These are phyloP conservation scores for Beauveria brongniartii DNA, from an alignment of 2,329 filamentous ascomycete genomes.

Conservation along the genomic window DNA sequence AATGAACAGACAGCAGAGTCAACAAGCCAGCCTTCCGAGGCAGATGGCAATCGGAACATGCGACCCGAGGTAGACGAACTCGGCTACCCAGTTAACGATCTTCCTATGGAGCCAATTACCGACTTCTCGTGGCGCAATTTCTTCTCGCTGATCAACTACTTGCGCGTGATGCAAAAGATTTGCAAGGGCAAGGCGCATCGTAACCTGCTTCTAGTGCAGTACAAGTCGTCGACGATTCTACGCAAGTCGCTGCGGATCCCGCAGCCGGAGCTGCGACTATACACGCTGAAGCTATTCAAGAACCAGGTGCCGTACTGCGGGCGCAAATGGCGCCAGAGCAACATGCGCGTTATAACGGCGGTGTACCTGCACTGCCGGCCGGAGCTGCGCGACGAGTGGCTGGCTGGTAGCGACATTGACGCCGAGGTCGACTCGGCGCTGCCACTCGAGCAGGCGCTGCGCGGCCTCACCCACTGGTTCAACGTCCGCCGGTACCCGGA, in stretches of 20 bases:
- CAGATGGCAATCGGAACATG: conserved; percentile 21
- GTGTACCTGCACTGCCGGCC: conserved; percentile 91
- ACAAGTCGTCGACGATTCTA: conserved; percentile 88
- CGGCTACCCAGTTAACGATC: conserved; percentile 65
- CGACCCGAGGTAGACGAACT: conserved; percentile 74
- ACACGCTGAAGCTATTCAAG: conserved; percentile 97
- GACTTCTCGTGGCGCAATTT: conserved; percentile 91
- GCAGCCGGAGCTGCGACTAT: conserved; percentile 77
- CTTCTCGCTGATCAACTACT: conserved; percentile 89
- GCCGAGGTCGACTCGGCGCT: conserved; percentile 89
- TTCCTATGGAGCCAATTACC: conserved; percentile 71
- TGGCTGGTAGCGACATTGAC: conserved; percentile 84
- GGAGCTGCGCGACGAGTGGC: conserved; percentile 90
- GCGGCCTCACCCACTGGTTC: conserved; percentile 89
- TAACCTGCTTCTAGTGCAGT: conserved; percentile 86
- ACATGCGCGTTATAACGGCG: conserved; percentile 97
- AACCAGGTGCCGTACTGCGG: conserved; percentile 97
- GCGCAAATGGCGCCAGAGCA: conserved; percentile 93
- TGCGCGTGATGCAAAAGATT: conserved; percentile 95
- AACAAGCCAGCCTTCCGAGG: conserved; percentile 18
- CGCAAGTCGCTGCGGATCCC: conserved; percentile 88
- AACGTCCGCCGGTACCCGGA: conserved; percentile 78
- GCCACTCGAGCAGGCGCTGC: conserved; percentile 81
- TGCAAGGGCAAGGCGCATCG: conserved; percentile 94
- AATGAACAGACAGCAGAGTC: conserved; percentile 18